Base-by-base conservation (phyloP, 495 filamentous ascomycete species). In the Penicillium dipodomyicola region DNA sequence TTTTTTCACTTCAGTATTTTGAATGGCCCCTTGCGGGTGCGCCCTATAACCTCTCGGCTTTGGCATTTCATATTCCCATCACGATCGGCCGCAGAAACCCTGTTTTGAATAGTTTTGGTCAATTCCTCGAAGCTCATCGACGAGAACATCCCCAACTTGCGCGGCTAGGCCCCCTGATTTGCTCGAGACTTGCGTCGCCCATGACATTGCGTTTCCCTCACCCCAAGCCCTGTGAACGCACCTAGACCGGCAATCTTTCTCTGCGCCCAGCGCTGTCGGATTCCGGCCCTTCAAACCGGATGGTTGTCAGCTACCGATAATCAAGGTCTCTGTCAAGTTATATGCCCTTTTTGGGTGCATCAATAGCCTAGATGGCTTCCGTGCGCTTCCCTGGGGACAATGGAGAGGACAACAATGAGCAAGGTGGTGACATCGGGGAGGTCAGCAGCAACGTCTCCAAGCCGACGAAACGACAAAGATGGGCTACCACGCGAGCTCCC, bases 401-500 rank as follows among this genome's bases (percentile, higher is more conserved):
- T 46, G 52, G 32, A 48, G 57, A 65, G 35, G 56, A 58, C 11
- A 60, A 52, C 33, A 50, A 57, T 33, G 66, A 68, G 35, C 59
- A 58, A 33, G 49, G 49, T n/a, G 58, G 41, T 44, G 68, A 69
- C 9, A 49, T 69, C 45, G 67, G 58, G 19, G 68, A 71, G 57
- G 62, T 65, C 51, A 76, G 67, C 56, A 84, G 78, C 52, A 77
- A 80, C 61, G 71, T 82, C 57, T 81, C 79, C 23, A 80, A 79
- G 58, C 83, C 84, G 11, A 81, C 80, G 29, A 87, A 89, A 73
- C 78, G 90, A 66, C 85, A 91, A 66, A 80, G 95, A 86, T 99
- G 94, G 94, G 94, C 94, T 52, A 97, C 94, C 29, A 90, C 90
- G 60, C 86, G 90, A 65, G 79, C 86, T 59, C 85, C 82, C 50